Percentiles rank a stretch among this genome's conserved stretches.
Conservation (phyloP, 2,329 filamentous ascomycete species). For the Colletotrichum sp. region DNA sequence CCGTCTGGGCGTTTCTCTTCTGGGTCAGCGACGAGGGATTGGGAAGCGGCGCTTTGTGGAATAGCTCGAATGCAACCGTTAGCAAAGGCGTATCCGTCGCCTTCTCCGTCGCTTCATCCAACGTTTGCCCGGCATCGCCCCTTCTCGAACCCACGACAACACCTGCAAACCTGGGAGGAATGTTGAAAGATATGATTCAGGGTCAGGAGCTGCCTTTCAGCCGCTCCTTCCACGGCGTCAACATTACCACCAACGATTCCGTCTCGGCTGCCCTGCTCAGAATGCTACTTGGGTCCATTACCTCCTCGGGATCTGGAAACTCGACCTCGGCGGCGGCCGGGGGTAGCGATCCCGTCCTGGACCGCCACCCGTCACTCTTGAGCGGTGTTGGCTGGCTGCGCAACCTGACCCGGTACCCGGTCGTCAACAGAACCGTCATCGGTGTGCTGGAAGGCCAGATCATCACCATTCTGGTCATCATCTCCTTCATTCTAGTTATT, state of each 20-base stretch:
- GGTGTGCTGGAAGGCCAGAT: slow-evolving; percentile 90
- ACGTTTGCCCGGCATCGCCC: slow-evolving; percentile 39
- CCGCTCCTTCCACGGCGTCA: slow-evolving; percentile 31
- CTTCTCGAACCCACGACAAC: slow-evolving; percentile 34
- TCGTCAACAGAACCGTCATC: slow-evolving; percentile 79
- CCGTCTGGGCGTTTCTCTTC: slow-evolving; percentile 92
- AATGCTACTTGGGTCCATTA: slow-evolving; percentile 29
- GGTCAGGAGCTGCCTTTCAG: slow-evolving; percentile 31
- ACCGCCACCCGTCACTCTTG: slow-evolving; percentile 50
- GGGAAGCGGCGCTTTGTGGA: slow-evolving; percentile 35
- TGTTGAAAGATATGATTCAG: slow-evolving; percentile 37
- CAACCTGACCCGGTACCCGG: slow-evolving; percentile 70
- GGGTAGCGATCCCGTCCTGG: slow-evolving; percentile 16
- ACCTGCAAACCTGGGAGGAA: slow-evolving; percentile 29
- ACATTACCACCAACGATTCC: slow-evolving; percentile 34
- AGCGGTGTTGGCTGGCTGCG: slow-evolving; percentile 62
- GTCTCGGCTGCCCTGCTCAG: slow-evolving; percentile 36
- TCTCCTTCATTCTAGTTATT: slow-evolving; percentile 96
- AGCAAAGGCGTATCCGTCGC: slow-evolving; percentile 13
- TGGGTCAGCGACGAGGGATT: slow-evolving; percentile 87
- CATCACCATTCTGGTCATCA: slow-evolving; percentile 88
- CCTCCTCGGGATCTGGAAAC: slow-evolving; percentile 23
- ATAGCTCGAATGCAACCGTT: slow-evolving; percentile 15
- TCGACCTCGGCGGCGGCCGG: background rate
- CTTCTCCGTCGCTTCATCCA: slow-evolving; percentile 25